Evolutionary conservation across 2,329 filamentous ascomycete genomes (phyloP), one percentile per base, ranked within the genome.

Genomic region (Drechmeria coniospora): DNA sequence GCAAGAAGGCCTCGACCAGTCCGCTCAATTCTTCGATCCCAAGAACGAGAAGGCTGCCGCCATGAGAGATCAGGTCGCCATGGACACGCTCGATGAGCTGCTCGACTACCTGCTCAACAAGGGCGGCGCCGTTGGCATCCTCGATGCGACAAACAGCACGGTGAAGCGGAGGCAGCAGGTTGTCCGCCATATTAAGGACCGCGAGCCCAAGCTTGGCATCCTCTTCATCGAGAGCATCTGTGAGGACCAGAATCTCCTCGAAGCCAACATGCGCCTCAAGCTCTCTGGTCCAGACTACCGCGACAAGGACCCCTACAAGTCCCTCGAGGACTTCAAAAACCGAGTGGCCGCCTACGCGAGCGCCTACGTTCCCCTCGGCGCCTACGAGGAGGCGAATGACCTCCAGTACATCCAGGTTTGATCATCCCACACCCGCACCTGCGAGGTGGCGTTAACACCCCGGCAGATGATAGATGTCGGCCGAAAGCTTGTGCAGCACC

Each of bases 61-160:
- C 39, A 63, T 95, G 17, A 73, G 90, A 38, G 87, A 98, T 48
- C 81, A 92, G 52, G 81, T 92, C 20, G 90, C 90, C 5, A 70
- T 94, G 51, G 80, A 87, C 28, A 95, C 90, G 1, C 58, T 95
- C 27, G 82, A 98, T 43, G 90, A 98, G 47, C 63, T 95, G 7
- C 56, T 98, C 25, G 79, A 93, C 41, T 98, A 92, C 50, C 74
- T 98, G 8, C 61, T 95, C 19, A 63, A 75, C 15, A 65, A 75
- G 29, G 82, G 79, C 16, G 90, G 90, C 25, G 81, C 84, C 17
- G 82, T 95, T 8, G 90, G 90, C 21, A 95, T 98, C 36, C 70
- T 98, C 9, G 90, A 98, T 54, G 90, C 90, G 6, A 98, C 90
- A 6, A 98, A 98, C 58, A 94, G 86, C 57, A 98, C 90, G 1